Evolutionary conservation across 305 asterid genomes (phyloP), one percentile per base, ranked within the genome.

Genomic region (Rubia balearica): DNA sequence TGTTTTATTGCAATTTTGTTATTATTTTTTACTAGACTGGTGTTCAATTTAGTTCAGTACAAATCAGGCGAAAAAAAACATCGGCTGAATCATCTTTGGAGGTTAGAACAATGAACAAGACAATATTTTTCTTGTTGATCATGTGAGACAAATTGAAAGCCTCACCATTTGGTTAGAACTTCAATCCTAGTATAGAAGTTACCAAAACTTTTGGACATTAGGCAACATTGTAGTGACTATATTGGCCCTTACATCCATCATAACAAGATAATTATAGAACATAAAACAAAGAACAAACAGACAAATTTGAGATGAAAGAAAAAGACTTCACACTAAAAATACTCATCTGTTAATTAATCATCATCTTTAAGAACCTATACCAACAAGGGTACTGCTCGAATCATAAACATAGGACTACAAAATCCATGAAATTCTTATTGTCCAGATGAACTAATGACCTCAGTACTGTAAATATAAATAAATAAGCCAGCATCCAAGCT

Each of bases 401-500:
- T 21, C 36, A 59, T 59, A 41, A 13, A n/a, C 33, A 49, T 19
- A 62, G 17, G 57, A 46, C 64, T 46, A 71, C 59, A 71, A 56
- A 74, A 67, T 60, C 64, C 77, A 46, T 27, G 22, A 67, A 16
- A 38, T n/a, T 60, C 60, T 56, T 67, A 67, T 33, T 65, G 61
- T 67, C 16, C 62, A 13, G 60, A 67, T 46, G 6, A 22, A 67
- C 69, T 60, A 67, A 62, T 42, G 56, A 68, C 27, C 67, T 71
- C 59, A 57, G 53, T 10, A 10, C 22, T 63, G 61, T 61, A 62
- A 72, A 22, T 16, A 48, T 46, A 63, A 62, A 48, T 46, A 63
- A 62, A 46, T 19, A 72, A 17, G 57, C 75, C 69, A 62, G 22
- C 57, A 16, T 51, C 75, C 48, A n/a, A 64, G 24, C 72, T 74